Percentiles rank a stretch among this genome's conserved stretches.
Evolutionary conservation across 768 basidiomycete species (phyloP).

Genomic region (Mycena chlorophos): DNA sequence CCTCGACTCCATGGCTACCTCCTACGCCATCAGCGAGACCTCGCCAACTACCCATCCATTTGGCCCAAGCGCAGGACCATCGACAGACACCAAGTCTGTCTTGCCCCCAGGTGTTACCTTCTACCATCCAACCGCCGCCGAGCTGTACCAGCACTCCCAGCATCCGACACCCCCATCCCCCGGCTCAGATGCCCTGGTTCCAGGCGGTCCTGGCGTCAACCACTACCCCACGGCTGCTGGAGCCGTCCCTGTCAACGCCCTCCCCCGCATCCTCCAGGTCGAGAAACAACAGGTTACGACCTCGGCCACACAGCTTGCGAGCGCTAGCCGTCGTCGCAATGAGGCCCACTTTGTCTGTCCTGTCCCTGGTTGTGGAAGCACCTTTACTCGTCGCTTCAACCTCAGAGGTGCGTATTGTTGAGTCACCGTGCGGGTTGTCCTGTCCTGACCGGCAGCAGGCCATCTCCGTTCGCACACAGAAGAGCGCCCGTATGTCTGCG

Average conservation of each 20-base stretch:
- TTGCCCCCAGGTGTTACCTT: constrained; percentile 19
- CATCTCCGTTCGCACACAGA: constrained; percentile 95
- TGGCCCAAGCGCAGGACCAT: background rate
- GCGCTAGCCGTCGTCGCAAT: constrained; percentile 84
- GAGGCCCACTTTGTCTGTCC: constrained; percentile 93
- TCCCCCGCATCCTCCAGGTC: constrained; percentile 86
- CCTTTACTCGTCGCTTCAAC: constrained; percentile 94
- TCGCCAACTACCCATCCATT: background rate
- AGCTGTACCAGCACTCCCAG: constrained; percentile 53
- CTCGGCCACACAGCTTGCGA: constrained; percentile 88
- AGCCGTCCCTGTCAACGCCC: constrained; percentile 51
- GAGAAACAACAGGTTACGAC: constrained; percentile 96
- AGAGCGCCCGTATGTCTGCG: constrained; percentile 91
- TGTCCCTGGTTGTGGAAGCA: constrained; percentile 92
- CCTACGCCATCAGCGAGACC: background rate
- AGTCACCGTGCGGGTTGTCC: constrained; percentile 3
- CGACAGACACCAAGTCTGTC: background rate
- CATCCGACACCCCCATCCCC: constrained; percentile 34
- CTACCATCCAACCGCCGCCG: constrained; percentile 54
- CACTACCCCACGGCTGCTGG: constrained; percentile 55
- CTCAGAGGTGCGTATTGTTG: constrained; percentile 59
- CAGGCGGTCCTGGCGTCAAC: constrained; percentile 51
- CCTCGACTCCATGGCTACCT: background rate
- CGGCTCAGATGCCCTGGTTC: constrained; percentile 30
- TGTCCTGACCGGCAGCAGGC: constrained; percentile 44